These are phyloP conservation scores for Arbutus unedo DNA, from an alignment of 148 eudicot species.

Conservation along the genomic window DNA sequence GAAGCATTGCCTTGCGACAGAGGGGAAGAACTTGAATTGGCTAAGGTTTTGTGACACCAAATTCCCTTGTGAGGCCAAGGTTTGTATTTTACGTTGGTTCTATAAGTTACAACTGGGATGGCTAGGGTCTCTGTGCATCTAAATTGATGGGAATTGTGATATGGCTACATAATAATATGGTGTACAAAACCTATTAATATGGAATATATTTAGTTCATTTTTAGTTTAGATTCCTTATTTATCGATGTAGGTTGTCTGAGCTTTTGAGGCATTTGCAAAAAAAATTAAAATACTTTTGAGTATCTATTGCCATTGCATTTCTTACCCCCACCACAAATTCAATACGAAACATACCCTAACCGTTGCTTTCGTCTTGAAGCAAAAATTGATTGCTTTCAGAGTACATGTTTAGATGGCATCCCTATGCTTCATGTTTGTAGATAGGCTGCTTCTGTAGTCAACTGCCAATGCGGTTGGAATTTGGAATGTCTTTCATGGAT, in stretches of 20 bases:
- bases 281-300: not conserved
- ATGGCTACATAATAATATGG: not conserved
- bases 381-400: not conserved
- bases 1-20: not conserved
- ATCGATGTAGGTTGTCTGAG: not conserved
- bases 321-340: not conserved
- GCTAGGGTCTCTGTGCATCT: not conserved
- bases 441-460: too few relatives aligned
- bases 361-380: not conserved
- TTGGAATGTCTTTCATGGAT: too few relatives aligned
- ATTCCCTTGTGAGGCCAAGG: not conserved
- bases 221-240: not conserved
- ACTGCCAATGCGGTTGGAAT: too few relatives aligned
- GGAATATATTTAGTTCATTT: conserved; percentile 6
- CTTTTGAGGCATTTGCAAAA: not conserved
- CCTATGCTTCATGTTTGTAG: too few relatives aligned
- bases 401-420: too few relatives aligned
- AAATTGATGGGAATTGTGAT: not conserved
- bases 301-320: not conserved
- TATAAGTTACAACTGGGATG: not conserved
- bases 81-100: not conserved
- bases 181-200: not conserved
- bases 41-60: not conserved
- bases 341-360: not conserved
- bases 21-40: not conserved